Percentiles rank a stretch among this genome's conserved stretches.
These are phyloP conservation scores for Protostelium mycophagum DNA, from an alignment of 78 protist species.

Conservation along the genomic window DNA sequence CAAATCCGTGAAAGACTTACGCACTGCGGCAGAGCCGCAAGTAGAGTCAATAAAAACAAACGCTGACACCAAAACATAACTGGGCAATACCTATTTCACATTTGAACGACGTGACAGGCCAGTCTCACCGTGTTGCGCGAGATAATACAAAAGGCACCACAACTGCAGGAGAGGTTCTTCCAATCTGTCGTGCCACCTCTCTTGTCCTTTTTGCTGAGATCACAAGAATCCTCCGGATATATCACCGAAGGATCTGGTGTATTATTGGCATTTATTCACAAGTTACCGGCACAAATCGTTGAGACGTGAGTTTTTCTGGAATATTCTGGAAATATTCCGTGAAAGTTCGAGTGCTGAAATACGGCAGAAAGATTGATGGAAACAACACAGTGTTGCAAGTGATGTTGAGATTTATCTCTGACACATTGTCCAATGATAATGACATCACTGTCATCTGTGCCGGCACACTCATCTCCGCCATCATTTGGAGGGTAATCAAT, in stretches of 20 bases:
- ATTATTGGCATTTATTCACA: neutral
- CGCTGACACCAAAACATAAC: too few species aligned
- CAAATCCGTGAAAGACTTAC: too few species aligned
- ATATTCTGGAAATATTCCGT: too few species aligned
- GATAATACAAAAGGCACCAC: neutral
- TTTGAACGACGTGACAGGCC: neutral
- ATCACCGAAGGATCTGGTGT: neutral
- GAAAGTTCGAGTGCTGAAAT: too few species aligned
- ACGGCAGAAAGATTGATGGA: too few species aligned
- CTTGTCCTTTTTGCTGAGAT: neutral
- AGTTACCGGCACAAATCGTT: neutral
- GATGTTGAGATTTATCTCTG: neutral
- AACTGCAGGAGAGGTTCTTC: neutral
- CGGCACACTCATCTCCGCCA: neutral
- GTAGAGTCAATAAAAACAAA: too few species aligned
- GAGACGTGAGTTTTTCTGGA: neutral
- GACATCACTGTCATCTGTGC: neutral
- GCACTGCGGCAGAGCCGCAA: too few species aligned
- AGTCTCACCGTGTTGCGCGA: neutral
- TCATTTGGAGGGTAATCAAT: neutral
- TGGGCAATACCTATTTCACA: too few species aligned
- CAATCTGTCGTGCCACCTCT: neutral
- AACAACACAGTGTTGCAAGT: neutral
- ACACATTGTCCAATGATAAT: neutral
- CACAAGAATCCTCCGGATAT: neutral